Evolutionary conservation across 1,139 yeast genomes (phyloP).

Genomic region (Magnusiomyces suaveolens): DNA sequence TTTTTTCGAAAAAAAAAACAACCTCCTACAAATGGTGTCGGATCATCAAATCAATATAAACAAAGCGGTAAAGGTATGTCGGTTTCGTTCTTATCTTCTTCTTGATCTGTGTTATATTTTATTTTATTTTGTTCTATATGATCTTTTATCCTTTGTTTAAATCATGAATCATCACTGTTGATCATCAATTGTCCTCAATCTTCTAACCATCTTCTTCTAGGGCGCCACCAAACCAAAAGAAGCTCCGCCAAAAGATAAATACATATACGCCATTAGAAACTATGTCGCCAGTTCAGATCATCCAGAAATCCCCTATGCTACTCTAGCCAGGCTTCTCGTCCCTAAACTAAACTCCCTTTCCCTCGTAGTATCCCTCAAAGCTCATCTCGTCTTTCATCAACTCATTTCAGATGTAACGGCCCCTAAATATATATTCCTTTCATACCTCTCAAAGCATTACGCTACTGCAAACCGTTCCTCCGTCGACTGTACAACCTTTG

Average conservation of each 20-base stretch:
- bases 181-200: background rate
- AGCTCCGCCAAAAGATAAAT: slow-evolving; percentile 19
- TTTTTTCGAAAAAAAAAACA: background rate
- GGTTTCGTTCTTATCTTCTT: no score
- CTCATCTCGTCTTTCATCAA: slow-evolving; percentile 22
- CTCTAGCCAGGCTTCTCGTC: slow-evolving; percentile 12
- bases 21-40: background rate
- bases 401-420: slow-evolving; percentile 19
- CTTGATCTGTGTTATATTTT: background rate
- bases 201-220: background rate
- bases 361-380: slow-evolving; percentile 17
- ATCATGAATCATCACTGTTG: no score
- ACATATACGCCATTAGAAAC: slow-evolving; percentile 15
- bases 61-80: slow-evolving; percentile 10
- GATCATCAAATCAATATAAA: slow-evolving; percentile 8
- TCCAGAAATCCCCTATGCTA: slow-evolving; percentile 15
- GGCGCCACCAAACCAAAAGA: slow-evolving; percentile 22
- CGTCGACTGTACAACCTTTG: slow-evolving; percentile 13
- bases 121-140: background rate
- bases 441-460: slow-evolving; percentile 9
- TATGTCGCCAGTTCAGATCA: slow-evolving; percentile 12
- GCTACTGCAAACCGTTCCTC: slow-evolving; percentile 14
- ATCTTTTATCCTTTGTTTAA: background rate
- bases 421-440: slow-evolving; percentile 12
- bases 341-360: slow-evolving; percentile 15